Evolutionary conservation across 352 stramenopile species (phyloP), one percentile per base, ranked within the genome.

Genomic region (Hyaloperonospora brassicae): DNA sequence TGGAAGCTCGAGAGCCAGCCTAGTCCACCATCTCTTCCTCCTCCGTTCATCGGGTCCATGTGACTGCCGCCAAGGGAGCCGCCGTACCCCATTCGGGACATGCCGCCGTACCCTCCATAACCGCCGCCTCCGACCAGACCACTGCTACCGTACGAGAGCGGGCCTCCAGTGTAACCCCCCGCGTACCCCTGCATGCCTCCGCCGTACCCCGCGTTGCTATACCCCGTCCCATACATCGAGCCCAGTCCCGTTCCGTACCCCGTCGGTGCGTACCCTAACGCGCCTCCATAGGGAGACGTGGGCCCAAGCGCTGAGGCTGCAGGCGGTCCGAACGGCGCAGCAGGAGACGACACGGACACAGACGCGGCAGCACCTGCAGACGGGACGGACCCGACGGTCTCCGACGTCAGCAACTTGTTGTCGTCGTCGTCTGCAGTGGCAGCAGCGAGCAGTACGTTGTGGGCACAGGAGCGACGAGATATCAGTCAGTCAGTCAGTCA

Each of bases 1-100:
- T 80, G 85, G 53, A 88, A 83, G 27, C 59, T 88, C 17, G 63
- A 64, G 13, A 88, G 70, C 73, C 78, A 86, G 27, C 75, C 69
- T 21, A 88, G 17, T 17, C 17, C 17, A 17, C 17, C 17, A 17
- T 17, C 17, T 17, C 17, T 61, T 9, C 55, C 52, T 44, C 67
- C 62, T 13, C 57, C 58, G 36, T 80, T 83, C 1, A 72, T 72
- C 17, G 17, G 17, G 44, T 88, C 77, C 69, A 80, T 76, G 50
- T 79, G 76, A 3, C 64, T 58, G 25, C 52, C 51, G 35, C 73
- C 62, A 25, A 69, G 66, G 49, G 27, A 8, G 9, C 68, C 59
- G 6, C 66, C 63, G 45, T 79, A 77, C 14, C 59, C 59, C 59
- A 66, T 63, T 57, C 59, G 56, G 11, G 54, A 56, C 54, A 66